These are phyloP conservation scores for Musa itinerans DNA, from an alignment of 176 grass and related monocot genomes.

Conservation along the genomic window DNA sequence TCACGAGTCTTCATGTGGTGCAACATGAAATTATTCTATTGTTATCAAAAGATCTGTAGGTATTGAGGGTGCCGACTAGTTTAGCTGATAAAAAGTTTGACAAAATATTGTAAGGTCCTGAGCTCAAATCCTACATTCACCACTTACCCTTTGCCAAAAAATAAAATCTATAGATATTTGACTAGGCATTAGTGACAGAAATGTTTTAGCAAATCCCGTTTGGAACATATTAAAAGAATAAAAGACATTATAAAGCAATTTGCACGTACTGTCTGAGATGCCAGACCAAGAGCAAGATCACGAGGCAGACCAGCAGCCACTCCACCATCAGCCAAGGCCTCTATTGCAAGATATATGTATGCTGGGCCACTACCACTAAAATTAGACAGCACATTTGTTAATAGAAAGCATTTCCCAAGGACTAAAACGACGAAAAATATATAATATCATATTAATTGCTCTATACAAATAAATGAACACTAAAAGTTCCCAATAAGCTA, in stretches of 20 bases:
- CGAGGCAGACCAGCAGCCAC: slow-evolving; percentile 97
- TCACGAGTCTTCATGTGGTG: too few species aligned
- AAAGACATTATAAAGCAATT: not conserved
- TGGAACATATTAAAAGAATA: not conserved
- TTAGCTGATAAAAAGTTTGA: too few species aligned
- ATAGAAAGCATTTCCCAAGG: not conserved
- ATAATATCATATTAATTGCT: not conserved
- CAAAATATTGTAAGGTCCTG: too few species aligned
- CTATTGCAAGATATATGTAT: slow-evolving; percentile 90
- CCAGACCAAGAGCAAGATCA: slow-evolving; percentile 87
- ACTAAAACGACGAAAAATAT: not conserved
- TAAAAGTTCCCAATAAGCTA: too few species aligned
- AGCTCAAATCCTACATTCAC: too few species aligned
- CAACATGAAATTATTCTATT: too few species aligned
- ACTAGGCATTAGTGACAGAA: not conserved
- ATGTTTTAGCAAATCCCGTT: not conserved
- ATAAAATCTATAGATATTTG: too few species aligned
- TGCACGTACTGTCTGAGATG: slow-evolving; percentile 75
- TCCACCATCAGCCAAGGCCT: slow-evolving; percentile 96
- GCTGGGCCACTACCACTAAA: slow-evolving; percentile 93
- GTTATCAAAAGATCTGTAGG: too few species aligned
- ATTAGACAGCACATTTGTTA: slow-evolving; percentile 16
- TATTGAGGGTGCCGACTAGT: too few species aligned
- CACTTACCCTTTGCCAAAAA: not conserved
- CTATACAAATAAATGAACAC: not conserved